These are phyloP conservation scores for Salvia splendens DNA, from an alignment of 257 asterid genomes.

Conservation along the genomic window DNA sequence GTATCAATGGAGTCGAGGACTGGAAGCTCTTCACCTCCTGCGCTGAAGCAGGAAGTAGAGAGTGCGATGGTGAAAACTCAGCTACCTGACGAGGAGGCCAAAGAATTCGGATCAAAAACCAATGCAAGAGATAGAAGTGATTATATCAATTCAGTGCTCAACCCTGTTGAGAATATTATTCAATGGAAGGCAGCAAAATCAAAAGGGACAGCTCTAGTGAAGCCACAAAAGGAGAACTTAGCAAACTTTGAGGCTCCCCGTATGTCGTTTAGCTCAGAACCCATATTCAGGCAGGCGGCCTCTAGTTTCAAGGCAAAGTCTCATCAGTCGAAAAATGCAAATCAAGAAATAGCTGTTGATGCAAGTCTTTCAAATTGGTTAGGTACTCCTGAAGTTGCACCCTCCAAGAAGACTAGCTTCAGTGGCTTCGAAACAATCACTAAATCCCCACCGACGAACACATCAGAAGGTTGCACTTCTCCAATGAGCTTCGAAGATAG, in stretches of 20 bases:
- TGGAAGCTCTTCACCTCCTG: constrained; percentile 35
- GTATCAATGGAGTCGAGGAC: constrained; percentile 58
- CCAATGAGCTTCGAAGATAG: constrained; percentile 72
- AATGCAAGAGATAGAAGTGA: constrained; percentile 67
- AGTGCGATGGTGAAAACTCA: constrained; percentile 38
- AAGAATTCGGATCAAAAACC: constrained; percentile 34
- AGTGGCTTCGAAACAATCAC: constrained; percentile 45
- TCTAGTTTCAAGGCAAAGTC: constrained; percentile 44
- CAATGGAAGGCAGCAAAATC: constrained; percentile 87
- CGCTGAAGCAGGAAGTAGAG: constrained; percentile 47
- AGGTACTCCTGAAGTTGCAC: constrained; percentile 49
- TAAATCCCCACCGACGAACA: constrained; percentile 33
- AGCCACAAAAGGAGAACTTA: constrained; percentile 78
- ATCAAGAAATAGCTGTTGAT: constrained; percentile 73
- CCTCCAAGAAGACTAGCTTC: constrained; percentile 44
- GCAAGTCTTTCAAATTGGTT: constrained; percentile 94
- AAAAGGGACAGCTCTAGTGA: constrained; percentile 40
- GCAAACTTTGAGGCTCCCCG: constrained; percentile 40
- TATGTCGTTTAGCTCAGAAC: constrained; percentile 49
- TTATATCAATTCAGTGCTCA: constrained; percentile 72
- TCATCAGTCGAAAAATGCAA: constrained; percentile 37
- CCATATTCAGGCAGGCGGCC: constrained; percentile 42
- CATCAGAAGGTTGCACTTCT: constrained; percentile 53
- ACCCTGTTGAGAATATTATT: constrained; percentile 80
- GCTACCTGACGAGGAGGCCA: constrained; percentile 35